A percentile compares a stretch with the other conserved stretches of the same genome.
Conservation (phyloP, 805 yeast genomes). For the Cyberlindnera mrakii region DNA sequence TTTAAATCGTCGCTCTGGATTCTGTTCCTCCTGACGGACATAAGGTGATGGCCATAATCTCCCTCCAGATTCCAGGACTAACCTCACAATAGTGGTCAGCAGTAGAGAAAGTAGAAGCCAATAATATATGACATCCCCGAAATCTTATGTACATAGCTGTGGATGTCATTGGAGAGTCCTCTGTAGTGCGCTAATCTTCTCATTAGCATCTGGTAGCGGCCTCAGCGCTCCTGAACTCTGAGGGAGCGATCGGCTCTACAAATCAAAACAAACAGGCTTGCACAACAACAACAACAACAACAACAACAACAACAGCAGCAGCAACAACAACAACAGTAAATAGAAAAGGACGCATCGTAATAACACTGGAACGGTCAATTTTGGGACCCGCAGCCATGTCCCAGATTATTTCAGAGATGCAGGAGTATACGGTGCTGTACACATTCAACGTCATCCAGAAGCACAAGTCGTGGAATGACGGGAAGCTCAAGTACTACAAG, state of each 20-base stretch:
- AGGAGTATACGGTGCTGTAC: constrained; percentile 17
- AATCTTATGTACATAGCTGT: too few relatives aligned
- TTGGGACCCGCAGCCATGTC: constrained; percentile 10
- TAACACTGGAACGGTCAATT: background rate
- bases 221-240: too few relatives aligned
- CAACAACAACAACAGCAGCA: background rate
- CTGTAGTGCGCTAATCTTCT: too few relatives aligned
- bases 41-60: background rate
- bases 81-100: too few relatives aligned
- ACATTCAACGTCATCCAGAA: constrained; percentile 18
- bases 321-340: background rate
- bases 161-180: too few relatives aligned
- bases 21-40: background rate
- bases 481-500: constrained; percentile 15
- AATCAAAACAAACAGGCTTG: too few relatives aligned
- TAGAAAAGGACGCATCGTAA: background rate
- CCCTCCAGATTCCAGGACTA: background rate
- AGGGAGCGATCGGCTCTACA: too few relatives aligned
- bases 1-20: too few relatives aligned
- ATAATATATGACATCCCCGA: too few relatives aligned
- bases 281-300: background rate
- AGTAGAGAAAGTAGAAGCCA: too few relatives aligned
- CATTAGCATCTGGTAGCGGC: too few relatives aligned
- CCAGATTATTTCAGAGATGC: constrained; percentile 18
- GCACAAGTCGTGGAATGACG: constrained; percentile 22